Percentiles rank a stretch among this genome's conserved stretches.
Evolutionary conservation across 1,139 yeast genomes (phyloP).

Genomic region (Taiozyma sp.): DNA sequence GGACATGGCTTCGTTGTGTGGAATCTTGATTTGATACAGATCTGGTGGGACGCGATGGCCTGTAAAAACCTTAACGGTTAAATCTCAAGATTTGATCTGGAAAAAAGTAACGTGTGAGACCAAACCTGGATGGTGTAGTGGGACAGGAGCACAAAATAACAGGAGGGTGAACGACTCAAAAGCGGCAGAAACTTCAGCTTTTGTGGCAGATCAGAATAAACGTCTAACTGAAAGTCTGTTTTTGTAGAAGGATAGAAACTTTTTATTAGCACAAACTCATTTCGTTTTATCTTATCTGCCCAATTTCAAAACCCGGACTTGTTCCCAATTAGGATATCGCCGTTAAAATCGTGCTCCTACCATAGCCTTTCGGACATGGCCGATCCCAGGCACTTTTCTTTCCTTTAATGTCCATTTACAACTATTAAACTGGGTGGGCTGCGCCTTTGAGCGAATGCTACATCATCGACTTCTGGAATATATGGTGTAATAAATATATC

Average conservation of each 20-base stretch:
- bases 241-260: neutral
- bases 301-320: neutral
- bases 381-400: neutral
- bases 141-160: neutral
- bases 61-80: neutral
- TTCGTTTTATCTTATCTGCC: neutral
- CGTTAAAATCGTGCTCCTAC: neutral
- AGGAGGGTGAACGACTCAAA: neutral
- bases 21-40: neutral
- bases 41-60: neutral
- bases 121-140: neutral
- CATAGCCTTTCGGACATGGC: neutral
- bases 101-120: neutral
- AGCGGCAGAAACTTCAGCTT: neutral
- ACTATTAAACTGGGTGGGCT: too few relatives aligned
- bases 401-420: too few relatives aligned
- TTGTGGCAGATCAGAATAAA: neutral
- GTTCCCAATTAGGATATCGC: neutral
- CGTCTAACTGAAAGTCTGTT: neutral
- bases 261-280: neutral
- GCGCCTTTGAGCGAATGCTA: too few relatives aligned
- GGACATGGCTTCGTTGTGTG: slow-evolving; percentile 14
- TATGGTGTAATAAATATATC: too few relatives aligned
- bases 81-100: neutral
- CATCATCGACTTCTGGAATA: too few relatives aligned